These are phyloP conservation scores for Hypoxylon subgilvum DNA, from an alignment of 495 filamentous ascomycete genomes.

Conservation along the genomic window DNA sequence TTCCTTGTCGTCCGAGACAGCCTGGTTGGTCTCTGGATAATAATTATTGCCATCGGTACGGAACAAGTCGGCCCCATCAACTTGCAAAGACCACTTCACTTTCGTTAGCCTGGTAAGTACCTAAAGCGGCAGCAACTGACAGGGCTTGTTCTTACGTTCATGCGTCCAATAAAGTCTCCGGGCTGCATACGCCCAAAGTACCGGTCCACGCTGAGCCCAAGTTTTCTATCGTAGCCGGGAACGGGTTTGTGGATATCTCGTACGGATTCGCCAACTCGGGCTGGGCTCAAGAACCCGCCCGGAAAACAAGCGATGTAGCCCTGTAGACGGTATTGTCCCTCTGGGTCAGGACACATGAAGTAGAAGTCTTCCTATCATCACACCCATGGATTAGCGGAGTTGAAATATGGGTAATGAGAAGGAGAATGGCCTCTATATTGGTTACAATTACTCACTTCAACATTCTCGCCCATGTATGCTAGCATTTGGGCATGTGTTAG, in stretches of 20 bases:
- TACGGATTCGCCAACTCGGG: conserved; percentile 27
- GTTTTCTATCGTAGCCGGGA: conserved; percentile 65
- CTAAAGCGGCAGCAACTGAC: conserved; percentile 22
- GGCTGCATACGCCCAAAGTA: conserved; percentile 64
- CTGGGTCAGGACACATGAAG: conserved; percentile 29
- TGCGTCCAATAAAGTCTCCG: conserved; percentile 57
- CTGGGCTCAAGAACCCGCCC: conserved; percentile 29
- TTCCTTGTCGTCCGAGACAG: conserved; percentile 11
- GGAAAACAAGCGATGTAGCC: conserved; percentile 37
- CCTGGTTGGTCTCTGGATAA: conserved; percentile 17
- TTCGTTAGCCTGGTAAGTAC: background rate
- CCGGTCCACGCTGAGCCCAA: conserved; percentile 71
- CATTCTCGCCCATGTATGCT: conserved; percentile 27
- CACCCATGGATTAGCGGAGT: background rate
- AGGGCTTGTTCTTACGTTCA: too few relatives aligned
- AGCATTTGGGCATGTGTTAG: conserved; percentile 24
- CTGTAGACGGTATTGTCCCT: conserved; percentile 26
- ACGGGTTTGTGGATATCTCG: conserved; percentile 66
- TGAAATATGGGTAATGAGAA: background rate
- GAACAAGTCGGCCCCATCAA: conserved; percentile 29
- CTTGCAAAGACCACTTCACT: conserved; percentile 30
- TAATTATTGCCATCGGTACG: conserved; percentile 30
- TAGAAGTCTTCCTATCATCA: conserved; percentile 29
- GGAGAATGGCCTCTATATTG: background rate
- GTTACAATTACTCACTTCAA: conserved; percentile 29